phyloP scores from a whole-genome alignment of 306 rosid genomes.

The Sicyos edulis region DNA sequence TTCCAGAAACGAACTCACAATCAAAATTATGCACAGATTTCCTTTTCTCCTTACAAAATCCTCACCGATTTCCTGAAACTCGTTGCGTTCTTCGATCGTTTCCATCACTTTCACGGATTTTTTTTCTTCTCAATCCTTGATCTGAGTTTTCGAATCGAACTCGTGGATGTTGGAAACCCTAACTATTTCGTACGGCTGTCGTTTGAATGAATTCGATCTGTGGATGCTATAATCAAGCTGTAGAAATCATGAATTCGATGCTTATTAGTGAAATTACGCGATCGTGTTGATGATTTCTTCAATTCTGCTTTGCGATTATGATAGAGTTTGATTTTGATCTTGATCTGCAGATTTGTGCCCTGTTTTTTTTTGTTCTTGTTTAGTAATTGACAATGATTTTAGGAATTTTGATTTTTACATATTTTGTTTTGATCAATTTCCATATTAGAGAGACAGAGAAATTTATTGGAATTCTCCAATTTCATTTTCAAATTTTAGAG shows the following conservation, averaged over 20 bases:
- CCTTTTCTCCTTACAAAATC: background rate
- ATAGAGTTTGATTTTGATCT: constrained; percentile 23
- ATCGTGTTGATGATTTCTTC: background rate
- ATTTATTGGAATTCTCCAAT: background rate
- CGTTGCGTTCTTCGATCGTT: background rate
- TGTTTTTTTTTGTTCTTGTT: constrained; percentile 16
- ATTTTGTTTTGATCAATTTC: background rate
- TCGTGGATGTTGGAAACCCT: background rate
- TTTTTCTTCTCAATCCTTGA: background rate
- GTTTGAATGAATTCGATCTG: background rate
- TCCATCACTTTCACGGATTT: background rate
- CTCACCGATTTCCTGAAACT: background rate
- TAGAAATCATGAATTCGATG: background rate
- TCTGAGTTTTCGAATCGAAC: background rate
- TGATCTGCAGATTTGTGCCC: constrained; percentile 17
- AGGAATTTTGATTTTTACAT: background rate
- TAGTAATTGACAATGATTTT: constrained; percentile 37
- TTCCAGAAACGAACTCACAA: background rate
- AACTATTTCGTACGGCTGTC: background rate
- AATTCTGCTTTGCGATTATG: constrained; percentile 10
- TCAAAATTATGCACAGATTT: background rate
- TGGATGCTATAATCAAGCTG: background rate
- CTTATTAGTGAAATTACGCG: background rate
- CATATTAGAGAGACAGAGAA: background rate
- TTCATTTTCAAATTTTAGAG: background rate